Base-by-base conservation (phyloP, 192 early-diverging fungal species). In the Coemansia sp. region DNA sequence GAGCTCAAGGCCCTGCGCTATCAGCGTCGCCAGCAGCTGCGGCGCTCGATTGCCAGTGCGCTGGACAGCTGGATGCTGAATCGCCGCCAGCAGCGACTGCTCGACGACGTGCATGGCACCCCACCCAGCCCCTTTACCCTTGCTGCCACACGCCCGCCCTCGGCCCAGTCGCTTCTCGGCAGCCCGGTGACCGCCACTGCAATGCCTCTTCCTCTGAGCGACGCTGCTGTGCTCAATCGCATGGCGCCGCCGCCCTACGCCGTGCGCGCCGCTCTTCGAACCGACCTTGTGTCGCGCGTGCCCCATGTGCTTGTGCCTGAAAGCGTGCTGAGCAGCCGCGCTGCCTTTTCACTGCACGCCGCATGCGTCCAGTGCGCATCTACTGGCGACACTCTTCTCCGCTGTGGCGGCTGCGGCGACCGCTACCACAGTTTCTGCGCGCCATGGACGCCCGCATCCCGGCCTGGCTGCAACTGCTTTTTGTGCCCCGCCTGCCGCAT, bases 381-480 rank as follows among this genome's bases (percentile, higher is more conserved):
- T 13, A 39, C 55, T 3, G 60, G 60, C 15, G 39, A 38, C 20
- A 24, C 26, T 1, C 40, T 80, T 44, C 32, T 39, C 10, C 26
- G 49, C 15, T 83, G 81, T 34, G 11, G 36, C 27, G 64, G 58
- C 9, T 84, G 82, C 38, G 71, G 64, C 11, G 79, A 81, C 27
- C n/a, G 18, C 7, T 81, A 71, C 46, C 82, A 82, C 42, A 32
- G 27, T 3, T 64, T 68, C 15, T 84, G 82, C 55, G 47, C 50
- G 4, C 49, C 50, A 15, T n/a, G n/a, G n/a, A n/a, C n/a, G n/a
- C 30, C 30, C 5, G 24, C 42, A n/a, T 10, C 20, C 40, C 19
- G 5, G 32, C 11, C 20, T n/a, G 53, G 18, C 33, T 22, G 29
- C 18, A 11, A 35, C 11, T 42, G 19, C 41, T 53, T 61, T 27